These are phyloP conservation scores for Gardenia jasminoides DNA, from an alignment of 257 asterid genomes.

Conservation along the genomic window DNA sequence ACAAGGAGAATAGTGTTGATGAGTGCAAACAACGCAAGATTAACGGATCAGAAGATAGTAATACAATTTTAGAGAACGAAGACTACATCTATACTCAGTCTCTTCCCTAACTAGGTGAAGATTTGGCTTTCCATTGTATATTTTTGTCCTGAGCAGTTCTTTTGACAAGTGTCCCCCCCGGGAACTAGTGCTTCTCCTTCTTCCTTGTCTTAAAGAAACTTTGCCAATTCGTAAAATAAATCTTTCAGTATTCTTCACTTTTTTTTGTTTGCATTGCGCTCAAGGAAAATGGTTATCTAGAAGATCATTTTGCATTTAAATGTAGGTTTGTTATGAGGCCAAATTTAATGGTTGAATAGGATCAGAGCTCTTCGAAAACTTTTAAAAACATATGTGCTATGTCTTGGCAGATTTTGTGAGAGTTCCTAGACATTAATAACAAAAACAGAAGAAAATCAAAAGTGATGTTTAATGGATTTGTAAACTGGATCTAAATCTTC, in stretches of 20 bases:
- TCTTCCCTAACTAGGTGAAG: constrained; percentile 24
- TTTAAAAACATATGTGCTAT: no score
- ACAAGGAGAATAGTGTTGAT: constrained; percentile 14
- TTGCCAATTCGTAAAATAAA: no score
- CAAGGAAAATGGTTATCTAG: background rate
- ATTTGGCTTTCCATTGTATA: background rate
- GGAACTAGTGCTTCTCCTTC: background rate
- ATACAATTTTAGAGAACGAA: constrained; percentile 36
- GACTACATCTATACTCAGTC: constrained; percentile 50
- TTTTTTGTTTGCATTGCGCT: background rate
- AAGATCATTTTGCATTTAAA: no score
- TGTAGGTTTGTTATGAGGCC: no score
- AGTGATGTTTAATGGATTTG: no score
- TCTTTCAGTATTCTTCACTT: background rate
- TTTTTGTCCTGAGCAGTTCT: background rate
- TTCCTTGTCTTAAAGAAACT: background rate
- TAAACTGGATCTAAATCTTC: no score
- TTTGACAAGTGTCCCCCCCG: background rate
- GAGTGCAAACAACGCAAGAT: constrained; percentile 25
- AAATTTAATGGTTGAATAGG: no score
- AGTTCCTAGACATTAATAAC: no score
- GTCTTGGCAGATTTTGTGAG: no score
- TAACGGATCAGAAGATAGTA: constrained; percentile 17
- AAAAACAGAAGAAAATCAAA: no score
- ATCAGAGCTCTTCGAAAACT: no score